These are phyloP conservation scores for Eimeria sp. DNA, from an alignment of 169 alveolate species.

Conservation along the genomic window DNA sequence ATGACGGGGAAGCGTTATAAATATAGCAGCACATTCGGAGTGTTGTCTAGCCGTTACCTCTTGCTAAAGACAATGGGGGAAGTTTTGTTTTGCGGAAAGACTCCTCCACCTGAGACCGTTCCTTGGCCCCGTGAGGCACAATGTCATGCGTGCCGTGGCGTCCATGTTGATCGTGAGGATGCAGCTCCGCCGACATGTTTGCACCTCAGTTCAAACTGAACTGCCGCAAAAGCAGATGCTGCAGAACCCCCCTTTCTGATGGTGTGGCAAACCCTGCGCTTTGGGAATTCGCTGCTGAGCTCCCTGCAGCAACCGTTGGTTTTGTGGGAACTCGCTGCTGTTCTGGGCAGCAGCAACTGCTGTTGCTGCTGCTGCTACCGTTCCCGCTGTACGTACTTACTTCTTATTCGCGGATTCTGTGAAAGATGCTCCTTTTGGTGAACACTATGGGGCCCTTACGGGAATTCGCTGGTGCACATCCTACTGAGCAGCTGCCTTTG, in stretches of 20 bases:
- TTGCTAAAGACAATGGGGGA: conserved; percentile 46
- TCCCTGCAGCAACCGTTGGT: background rate
- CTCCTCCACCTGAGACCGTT: conserved; percentile 63
- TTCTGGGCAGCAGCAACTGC: background rate
- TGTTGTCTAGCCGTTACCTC: conserved; percentile 19
- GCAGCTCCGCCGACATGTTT: conserved; percentile 63
- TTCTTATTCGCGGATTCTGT: background rate
- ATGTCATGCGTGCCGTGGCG: conserved; percentile 83
- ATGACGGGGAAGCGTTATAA: no score
- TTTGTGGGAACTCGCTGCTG: background rate
- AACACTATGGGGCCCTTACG: background rate
- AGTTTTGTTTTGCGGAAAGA: conserved; percentile 51
- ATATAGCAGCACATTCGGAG: background rate
- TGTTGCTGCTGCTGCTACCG: conserved; percentile 15
- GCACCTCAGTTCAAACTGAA: background rate
- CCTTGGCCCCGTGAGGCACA: conserved; percentile 80
- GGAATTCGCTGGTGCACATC: background rate
- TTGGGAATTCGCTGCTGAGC: background rate
- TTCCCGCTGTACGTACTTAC: background rate
- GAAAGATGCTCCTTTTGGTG: background rate
- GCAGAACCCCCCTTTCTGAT: background rate
- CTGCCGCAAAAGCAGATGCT: conserved; percentile 27
- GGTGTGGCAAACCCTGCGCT: background rate
- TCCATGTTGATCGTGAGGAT: conserved; percentile 84
- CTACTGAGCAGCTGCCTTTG: background rate